A percentile compares a stretch with the other conserved stretches of the same genome.
phyloP scores from a whole-genome alignment of 768 basidiomycete species.

The Filobasidium floriforme region DNA sequence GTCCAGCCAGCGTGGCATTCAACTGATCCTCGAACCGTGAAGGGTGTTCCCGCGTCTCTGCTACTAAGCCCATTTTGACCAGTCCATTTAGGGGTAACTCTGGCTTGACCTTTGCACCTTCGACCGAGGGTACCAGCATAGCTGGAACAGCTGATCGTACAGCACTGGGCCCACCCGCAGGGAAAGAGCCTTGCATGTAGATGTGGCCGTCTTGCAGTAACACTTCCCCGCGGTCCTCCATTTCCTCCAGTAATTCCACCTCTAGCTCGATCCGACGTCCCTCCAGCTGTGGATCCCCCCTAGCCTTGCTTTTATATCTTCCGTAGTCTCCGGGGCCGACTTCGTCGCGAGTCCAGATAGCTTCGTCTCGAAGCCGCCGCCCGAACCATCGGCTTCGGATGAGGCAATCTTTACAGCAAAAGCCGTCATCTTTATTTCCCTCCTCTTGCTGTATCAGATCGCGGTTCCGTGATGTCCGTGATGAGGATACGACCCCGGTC shows the following conservation, averaged over 20 bases:
- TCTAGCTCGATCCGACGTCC: conserved; percentile 3
- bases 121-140: too few species aligned
- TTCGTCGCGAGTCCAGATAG: conserved; percentile 25
- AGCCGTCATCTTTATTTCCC: conserved; percentile 42
- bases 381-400: conserved; percentile 35
- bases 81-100: background rate
- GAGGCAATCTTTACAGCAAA: conserved; percentile 30
- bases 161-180: background rate
- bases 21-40: conserved; percentile 12
- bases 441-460: conserved; percentile 24
- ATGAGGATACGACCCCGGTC: conserved; percentile 22
- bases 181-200: background rate
- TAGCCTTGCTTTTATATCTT: background rate
- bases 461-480: conserved; percentile 20
- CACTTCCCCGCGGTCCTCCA: conserved; percentile 30
- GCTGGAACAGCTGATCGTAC: too few species aligned
- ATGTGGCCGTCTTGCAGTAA: conserved; percentile 13
- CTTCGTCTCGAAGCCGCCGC: conserved; percentile 25
- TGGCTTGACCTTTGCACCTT: background rate
- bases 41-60: conserved; percentile 14
- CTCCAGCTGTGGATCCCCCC: background rate
- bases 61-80: conserved; percentile 12
- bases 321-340: conserved; percentile 17
- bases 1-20: conserved; percentile 9
- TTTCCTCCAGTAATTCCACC: conserved; percentile 33